Percentiles rank a stretch among this genome's conserved stretches.
Conservation (phyloP, 208 protist species). For the Zelonia costaricensis region DNA sequence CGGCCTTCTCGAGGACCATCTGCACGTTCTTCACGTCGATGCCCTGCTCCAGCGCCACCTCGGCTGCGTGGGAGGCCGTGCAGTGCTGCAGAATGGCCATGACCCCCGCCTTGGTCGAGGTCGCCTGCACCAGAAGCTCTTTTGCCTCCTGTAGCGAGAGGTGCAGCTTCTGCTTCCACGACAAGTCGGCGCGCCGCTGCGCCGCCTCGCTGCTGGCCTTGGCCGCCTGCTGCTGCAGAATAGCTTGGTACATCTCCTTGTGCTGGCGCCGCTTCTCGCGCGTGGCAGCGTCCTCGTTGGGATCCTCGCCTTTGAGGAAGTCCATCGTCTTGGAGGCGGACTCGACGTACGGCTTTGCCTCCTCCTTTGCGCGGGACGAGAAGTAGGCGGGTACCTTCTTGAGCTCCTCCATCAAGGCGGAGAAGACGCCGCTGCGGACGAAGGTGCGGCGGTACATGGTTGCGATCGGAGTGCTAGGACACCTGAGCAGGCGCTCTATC, state of each 20-base stretch:
- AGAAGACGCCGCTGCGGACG: slow-evolving; percentile 31
- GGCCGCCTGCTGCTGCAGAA: slow-evolving; percentile 43
- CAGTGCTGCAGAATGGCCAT: slow-evolving; percentile 87
- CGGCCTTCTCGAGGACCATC: slow-evolving; percentile 71
- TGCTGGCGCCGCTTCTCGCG: slow-evolving; percentile 52
- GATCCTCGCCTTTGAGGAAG: slow-evolving; percentile 52
- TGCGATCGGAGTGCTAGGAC: no score
- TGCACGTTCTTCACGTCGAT: slow-evolving; percentile 82
- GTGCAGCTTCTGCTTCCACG: slow-evolving; percentile 32
- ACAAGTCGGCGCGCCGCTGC: slow-evolving; percentile 3
- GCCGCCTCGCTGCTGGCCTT: slow-evolving; percentile 16
- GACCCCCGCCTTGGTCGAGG: slow-evolving; percentile 59
- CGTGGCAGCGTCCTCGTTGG: slow-evolving; percentile 34
- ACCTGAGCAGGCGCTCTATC: no score
- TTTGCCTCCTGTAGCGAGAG: slow-evolving; percentile 21
- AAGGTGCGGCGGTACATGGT: slow-evolving; percentile 40
- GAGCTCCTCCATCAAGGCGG: slow-evolving; percentile 47
- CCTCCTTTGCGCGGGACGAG: slow-evolving; percentile 20
- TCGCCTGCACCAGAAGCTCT: slow-evolving; percentile 42
- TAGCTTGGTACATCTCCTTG: slow-evolving; percentile 61
- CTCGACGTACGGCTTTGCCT: slow-evolving; percentile 33
- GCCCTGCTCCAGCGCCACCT: slow-evolving; percentile 78
- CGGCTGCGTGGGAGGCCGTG: slow-evolving; percentile 80
- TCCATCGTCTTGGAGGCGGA: slow-evolving; percentile 40
- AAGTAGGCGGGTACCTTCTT: slow-evolving; percentile 47